A percentile compares a stretch with the other conserved stretches of the same genome.
phyloP scores from a whole-genome alignment of 2,329 filamentous ascomycete species.

The Elsinoe fawcettii region DNA sequence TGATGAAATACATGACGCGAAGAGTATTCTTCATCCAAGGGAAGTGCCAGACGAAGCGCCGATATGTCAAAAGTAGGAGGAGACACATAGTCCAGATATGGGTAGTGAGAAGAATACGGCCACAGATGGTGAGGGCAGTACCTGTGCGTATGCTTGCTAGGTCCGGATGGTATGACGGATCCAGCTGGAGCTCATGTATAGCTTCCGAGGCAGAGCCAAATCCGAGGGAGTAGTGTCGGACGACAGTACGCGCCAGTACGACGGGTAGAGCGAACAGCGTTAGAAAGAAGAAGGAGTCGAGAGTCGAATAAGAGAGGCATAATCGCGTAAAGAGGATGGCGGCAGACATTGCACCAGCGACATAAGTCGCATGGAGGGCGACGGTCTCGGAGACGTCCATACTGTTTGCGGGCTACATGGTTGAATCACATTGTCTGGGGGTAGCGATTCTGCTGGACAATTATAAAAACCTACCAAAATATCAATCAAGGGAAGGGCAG shows the following conservation, averaged over 20 bases:
- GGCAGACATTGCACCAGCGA: background rate
- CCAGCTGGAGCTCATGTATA: background rate
- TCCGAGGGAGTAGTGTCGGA: background rate
- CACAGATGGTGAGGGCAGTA: slow-evolving; percentile 18
- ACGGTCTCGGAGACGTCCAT: slow-evolving; percentile 2
- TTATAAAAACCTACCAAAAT: background rate
- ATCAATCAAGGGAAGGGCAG: background rate
- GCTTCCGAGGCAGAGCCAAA: slow-evolving; percentile 7
- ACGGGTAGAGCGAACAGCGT: background rate
- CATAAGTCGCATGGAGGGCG: slow-evolving; percentile 7
- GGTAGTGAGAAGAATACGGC: slow-evolving; percentile 19
- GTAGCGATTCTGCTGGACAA: background rate
- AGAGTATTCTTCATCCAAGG: slow-evolving; percentile 15
- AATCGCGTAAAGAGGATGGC: background rate
- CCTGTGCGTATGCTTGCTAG: slow-evolving; percentile 13
- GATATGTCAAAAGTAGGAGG: slow-evolving; percentile 20
- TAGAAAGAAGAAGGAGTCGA: slow-evolving; percentile 10
- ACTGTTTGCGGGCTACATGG: background rate
- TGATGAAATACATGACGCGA: slow-evolving; percentile 15
- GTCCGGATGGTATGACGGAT: background rate
- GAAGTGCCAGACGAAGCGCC: slow-evolving; percentile 18
- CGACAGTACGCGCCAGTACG: background rate
- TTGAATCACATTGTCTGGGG: background rate
- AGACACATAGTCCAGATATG: slow-evolving; percentile 19
- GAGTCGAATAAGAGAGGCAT: background rate